Evolutionary conservation across 176 grass and related monocot species (phyloP), one percentile per base, ranked within the genome.

Genomic region (Thinopyrum elongatum): DNA sequence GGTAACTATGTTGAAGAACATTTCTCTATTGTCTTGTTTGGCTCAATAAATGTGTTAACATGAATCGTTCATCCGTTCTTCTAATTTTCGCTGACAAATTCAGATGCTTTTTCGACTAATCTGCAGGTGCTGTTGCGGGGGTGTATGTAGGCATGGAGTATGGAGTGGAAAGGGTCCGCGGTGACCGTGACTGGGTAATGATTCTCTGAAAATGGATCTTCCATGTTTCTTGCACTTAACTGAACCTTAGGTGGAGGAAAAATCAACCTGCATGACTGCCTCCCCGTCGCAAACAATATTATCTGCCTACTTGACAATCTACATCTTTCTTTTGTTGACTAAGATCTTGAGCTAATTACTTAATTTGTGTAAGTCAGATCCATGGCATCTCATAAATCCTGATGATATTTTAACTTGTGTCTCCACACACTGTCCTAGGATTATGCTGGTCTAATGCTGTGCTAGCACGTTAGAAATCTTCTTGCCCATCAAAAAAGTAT

Each of bases 121-220:
- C 46, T 64, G 21, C 60, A 98, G 95, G 95, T 70, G 74, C 85
- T 81, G 46, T 93, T 78, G 91, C 91, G 84, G 93, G 93, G 57
- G 73, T 98, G 30, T 98, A 98, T 86, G 88, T 93, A 39, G 93
- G 91, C 38, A 57, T 90, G 89, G 91, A 92, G 80, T 92, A 93
- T 36, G 93, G 91, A 33, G 87, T 95, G 51, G 91, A 93, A 84
- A 92, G 89, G 74, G 63, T 90, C 61, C 86, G 91, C 63, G 95
- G 95, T 61, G 51, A 3, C 44, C 21, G 17, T 51, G 91, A 94
- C 61, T 98, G 93, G 95, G 95, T 98, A 98, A 93, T 30, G 66
- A 14, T 39, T 36, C 10, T 49, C 22, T 51, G 49, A 53, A 4
- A 58, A 65, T 73, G 8, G 4, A 57, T 23, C 3, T 26, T 62